Evolutionary conservation across 2,329 filamentous ascomycete genomes (phyloP).

Genomic region (Neonectria coccinea): DNA sequence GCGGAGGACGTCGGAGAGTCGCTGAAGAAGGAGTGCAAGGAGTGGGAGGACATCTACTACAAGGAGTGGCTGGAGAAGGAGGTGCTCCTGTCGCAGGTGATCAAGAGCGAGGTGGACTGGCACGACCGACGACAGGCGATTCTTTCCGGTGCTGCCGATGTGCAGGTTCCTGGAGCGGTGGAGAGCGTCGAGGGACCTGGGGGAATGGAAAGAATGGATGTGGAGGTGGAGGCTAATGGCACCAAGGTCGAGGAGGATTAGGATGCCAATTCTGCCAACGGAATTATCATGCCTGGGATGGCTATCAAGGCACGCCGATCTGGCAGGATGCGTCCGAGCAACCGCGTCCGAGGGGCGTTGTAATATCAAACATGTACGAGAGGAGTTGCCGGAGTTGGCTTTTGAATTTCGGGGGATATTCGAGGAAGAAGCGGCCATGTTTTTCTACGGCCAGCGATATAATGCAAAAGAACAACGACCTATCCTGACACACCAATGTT

Average conservation of each 20-base stretch:
- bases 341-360: conserved; percentile 24
- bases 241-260: conserved; percentile 29
- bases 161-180: conserved; percentile 53
- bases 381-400: conserved; percentile 45
- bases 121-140: conserved; percentile 69
- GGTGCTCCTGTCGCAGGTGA: conserved; percentile 78
- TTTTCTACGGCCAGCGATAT: conserved; percentile 14
- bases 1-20: conserved; percentile 74
- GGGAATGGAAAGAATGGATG: conserved; percentile 38
- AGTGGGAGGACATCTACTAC: conserved; percentile 74
- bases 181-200: conserved; percentile 44
- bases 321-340: conserved; percentile 5
- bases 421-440: conserved; percentile 16
- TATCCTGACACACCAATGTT: conserved; percentile 11
- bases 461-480: conserved; percentile 33
- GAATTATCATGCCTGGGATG: conserved; percentile 18
- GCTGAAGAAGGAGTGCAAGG: conserved; percentile 73
- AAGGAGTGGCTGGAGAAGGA: conserved; percentile 86
- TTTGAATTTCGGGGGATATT: conserved; percentile 19
- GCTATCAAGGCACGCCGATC: conserved; percentile 11
- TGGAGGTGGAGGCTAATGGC: conserved; percentile 28
- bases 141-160: conserved; percentile 60
- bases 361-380: conserved; percentile 34
- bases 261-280: conserved; percentile 22
- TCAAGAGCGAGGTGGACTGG: conserved; percentile 75